Evolutionary conservation across 352 stramenopile species (phyloP).

Genomic region (Globisporangium paroecandrum): DNA sequence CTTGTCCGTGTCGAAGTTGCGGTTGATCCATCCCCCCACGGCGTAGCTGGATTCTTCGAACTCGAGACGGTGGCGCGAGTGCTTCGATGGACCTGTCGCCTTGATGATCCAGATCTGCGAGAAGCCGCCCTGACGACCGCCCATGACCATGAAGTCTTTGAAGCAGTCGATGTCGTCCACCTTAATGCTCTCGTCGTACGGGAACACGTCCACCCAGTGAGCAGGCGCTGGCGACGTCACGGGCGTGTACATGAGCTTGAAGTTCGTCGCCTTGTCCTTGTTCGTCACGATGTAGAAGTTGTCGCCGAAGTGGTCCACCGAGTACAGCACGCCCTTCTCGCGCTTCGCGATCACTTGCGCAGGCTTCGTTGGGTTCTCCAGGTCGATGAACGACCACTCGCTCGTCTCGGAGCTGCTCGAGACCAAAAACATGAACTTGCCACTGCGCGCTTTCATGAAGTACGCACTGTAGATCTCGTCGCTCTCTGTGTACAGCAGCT

Average conservation of each 20-base stretch:
- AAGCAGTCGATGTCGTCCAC: constrained; percentile 89
- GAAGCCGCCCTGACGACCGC: constrained; percentile 82
- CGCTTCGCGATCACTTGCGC: constrained; percentile 65
- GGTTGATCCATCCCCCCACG: constrained; percentile 72
- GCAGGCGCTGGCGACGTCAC: constrained; percentile 43
- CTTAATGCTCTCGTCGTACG: constrained; percentile 76
- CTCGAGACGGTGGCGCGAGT: constrained; percentile 56
- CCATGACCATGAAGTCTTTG: constrained; percentile 82
- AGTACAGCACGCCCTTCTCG: constrained; percentile 72
- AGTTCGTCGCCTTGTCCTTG: constrained; percentile 91
- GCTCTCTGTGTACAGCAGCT: constrained; percentile 93
- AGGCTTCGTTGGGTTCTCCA: constrained; percentile 42
- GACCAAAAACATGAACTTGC: constrained; percentile 91
- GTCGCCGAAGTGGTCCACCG: constrained; percentile 83
- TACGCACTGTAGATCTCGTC: constrained; percentile 93
- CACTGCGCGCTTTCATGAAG: constrained; percentile 90
- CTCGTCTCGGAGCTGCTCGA: constrained; percentile 89
- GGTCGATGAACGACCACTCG: constrained; percentile 83
- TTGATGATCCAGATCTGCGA: constrained; percentile 85
- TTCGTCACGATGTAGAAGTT: constrained; percentile 95
- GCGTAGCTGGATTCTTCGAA: constrained; percentile 92
- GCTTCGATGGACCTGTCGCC: constrained; percentile 42
- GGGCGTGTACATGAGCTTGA: constrained; percentile 86
- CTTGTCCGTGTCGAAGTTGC: constrained; percentile 86
- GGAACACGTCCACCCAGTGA: constrained; percentile 88